phyloP scores from a whole-genome alignment of 2,329 filamentous ascomycete genomes.

The Fusarium sp. region DNA sequence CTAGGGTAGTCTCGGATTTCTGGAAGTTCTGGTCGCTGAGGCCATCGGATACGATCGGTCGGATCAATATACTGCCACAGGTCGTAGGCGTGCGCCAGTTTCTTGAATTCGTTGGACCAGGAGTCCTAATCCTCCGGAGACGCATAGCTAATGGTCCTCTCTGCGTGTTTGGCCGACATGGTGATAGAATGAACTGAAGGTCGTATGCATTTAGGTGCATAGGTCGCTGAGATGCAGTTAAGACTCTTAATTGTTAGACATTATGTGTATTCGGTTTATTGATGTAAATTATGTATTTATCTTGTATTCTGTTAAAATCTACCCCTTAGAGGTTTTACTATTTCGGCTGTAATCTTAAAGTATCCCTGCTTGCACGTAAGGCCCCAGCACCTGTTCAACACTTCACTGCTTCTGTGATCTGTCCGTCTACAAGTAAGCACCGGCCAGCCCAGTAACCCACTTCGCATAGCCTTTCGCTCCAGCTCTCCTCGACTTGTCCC shows the following conservation, averaged over 20 bases:
- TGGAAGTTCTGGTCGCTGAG: neutral
- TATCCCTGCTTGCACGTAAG: too few relatives aligned
- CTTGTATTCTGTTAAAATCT: too few relatives aligned
- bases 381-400: too few relatives aligned
- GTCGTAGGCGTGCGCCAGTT: neutral
- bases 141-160: neutral
- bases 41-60: neutral
- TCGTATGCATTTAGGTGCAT: neutral
- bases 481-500: neutral
- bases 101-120: neutral
- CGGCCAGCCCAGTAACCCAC: neutral
- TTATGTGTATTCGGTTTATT: neutral
- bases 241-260: neutral
- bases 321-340: too few relatives aligned
- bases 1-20: neutral
- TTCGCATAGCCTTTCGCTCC: neutral
- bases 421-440: neutral
- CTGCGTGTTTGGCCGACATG: neutral
- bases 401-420: neutral
- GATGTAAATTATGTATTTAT: neutral
- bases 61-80: neutral
- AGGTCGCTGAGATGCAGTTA: neutral
- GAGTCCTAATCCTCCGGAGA: neutral
- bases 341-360: too few relatives aligned
- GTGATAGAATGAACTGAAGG: neutral